These are phyloP conservation scores for Xylaria sp. DNA, from an alignment of 2,329 filamentous ascomycete species.

Conservation along the genomic window DNA sequence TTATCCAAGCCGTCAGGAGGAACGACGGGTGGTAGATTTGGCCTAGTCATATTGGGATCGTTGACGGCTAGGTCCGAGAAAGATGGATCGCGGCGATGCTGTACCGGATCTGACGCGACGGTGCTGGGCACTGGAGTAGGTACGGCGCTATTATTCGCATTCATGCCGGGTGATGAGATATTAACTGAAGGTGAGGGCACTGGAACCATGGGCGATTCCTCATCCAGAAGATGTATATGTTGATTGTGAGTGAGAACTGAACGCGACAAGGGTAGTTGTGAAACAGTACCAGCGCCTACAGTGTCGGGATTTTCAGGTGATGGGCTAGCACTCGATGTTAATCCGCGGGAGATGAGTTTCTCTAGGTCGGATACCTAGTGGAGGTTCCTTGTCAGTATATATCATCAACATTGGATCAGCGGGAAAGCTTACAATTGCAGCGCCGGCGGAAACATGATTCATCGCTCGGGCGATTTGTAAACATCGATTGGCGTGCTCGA, in stretches of 20 bases:
- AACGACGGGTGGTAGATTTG: slow-evolving; percentile 48
- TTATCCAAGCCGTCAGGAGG: slow-evolving; percentile 55
- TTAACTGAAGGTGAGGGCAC: slow-evolving; percentile 47
- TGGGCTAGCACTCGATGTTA: slow-evolving; percentile 50
- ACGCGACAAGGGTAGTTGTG: slow-evolving; percentile 45
- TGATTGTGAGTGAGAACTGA: slow-evolving; percentile 43
- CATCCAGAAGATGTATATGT: slow-evolving; percentile 49
- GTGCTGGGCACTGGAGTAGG: slow-evolving; percentile 43
- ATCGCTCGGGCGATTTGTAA: slow-evolving; percentile 63
- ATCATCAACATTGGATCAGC: neutral
- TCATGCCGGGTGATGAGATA: slow-evolving; percentile 43
- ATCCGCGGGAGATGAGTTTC: slow-evolving; percentile 60
- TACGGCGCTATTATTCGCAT: slow-evolving; percentile 36
- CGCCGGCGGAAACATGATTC: slow-evolving; percentile 62
- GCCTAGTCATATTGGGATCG: slow-evolving; percentile 47
- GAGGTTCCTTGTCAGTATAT: slow-evolving; percentile 42
- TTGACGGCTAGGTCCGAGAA: slow-evolving; percentile 43
- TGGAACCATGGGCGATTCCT: slow-evolving; percentile 46
- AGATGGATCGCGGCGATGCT: slow-evolving; percentile 42
- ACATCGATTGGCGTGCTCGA: slow-evolving; percentile 63
- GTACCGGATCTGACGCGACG: slow-evolving; percentile 37
- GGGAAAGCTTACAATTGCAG: slow-evolving; percentile 56
- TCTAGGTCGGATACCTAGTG: slow-evolving; percentile 59
- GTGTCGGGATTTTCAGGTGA: slow-evolving; percentile 48
- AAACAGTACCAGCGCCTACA: slow-evolving; percentile 34